Evolutionary conservation across 1,284 basidiomycete species (phyloP).

Genomic region (Laetiporus sulphureus): DNA sequence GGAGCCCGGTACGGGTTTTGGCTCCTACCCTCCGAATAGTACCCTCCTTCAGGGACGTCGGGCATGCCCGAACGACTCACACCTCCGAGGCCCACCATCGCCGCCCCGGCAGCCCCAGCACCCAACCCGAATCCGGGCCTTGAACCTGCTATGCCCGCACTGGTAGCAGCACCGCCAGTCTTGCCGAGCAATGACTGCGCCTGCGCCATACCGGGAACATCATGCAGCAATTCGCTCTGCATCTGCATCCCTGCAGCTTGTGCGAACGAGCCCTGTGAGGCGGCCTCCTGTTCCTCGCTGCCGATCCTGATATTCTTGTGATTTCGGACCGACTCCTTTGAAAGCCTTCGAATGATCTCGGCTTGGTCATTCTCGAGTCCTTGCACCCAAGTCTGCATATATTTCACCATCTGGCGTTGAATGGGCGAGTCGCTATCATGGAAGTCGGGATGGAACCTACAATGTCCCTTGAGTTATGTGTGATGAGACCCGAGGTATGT

Average conservation of each 20-base stretch:
- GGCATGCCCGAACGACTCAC: too few relatives aligned
- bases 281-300: constrained; percentile 43
- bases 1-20: too few relatives aligned
- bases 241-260: constrained; percentile 40
- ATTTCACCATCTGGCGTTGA: constrained; percentile 74
- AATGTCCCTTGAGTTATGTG: not conserved
- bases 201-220: constrained; percentile 41
- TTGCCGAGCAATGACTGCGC: constrained; percentile 10
- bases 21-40: too few relatives aligned
- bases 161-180: not conserved
- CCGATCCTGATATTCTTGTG: constrained; percentile 66
- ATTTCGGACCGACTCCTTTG: constrained; percentile 60
- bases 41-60: too few relatives aligned
- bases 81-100: not conserved
- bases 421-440: constrained; percentile 61
- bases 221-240: constrained; percentile 34
- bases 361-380: constrained; percentile 45
- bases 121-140: not conserved
- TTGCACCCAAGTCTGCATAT: constrained; percentile 56
- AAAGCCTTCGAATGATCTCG: constrained; percentile 54
- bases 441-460: constrained; percentile 84
- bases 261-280: constrained; percentile 39
- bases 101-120: not conserved
- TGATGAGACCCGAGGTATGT: not conserved
- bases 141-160: not conserved